A percentile compares a stretch with the other conserved stretches of the same genome.
These are phyloP conservation scores for Lepidium africanum DNA, from an alignment of 345 rosid genomes.

Conservation along the genomic window DNA sequence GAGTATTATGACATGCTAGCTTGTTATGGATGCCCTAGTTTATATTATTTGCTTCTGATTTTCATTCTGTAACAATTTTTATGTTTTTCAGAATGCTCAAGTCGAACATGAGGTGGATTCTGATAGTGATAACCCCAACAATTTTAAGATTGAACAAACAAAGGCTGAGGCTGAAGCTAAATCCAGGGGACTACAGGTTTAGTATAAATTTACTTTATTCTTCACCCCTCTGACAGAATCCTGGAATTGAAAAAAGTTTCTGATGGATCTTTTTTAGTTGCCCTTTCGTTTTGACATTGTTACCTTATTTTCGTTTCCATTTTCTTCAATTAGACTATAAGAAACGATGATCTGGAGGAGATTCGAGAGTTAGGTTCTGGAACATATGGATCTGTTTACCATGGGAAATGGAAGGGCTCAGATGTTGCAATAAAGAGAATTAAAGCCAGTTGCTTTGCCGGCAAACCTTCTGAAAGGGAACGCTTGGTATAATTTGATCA, in stretches of 20 bases:
- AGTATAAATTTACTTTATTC: neutral
- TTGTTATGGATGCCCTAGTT: neutral
- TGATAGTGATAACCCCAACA: constrained; percentile 47
- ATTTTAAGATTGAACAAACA: constrained; percentile 77
- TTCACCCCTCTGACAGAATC: neutral
- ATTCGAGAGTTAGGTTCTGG: constrained; percentile 87
- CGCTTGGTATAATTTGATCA: constrained; percentile 41
- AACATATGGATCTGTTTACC: constrained; percentile 94
- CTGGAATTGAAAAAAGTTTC: neutral
- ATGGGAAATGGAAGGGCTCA: constrained; percentile 99
- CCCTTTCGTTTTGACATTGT: neutral
- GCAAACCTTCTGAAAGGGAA: constrained; percentile 94
- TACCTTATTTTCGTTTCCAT: constrained; percentile 1
- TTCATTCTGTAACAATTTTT: constrained; percentile 18
- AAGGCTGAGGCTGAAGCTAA: constrained; percentile 94
- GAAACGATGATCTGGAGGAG: constrained; percentile 92
- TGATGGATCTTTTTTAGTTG: neutral
- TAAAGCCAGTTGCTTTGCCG: constrained; percentile 99
- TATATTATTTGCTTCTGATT: constrained; percentile 5
- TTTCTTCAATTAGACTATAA: constrained; percentile 58
- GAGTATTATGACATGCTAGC: constrained; percentile 30
- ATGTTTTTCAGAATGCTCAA: constrained; percentile 45
- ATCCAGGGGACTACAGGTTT: constrained; percentile 88
- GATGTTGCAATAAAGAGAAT: constrained; percentile 98
- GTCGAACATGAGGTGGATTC: constrained; percentile 63